A percentile compares a stretch with the other conserved stretches of the same genome.
phyloP scores from a whole-genome alignment of 768 basidiomycete species.

The Podaxis sp. region DNA sequence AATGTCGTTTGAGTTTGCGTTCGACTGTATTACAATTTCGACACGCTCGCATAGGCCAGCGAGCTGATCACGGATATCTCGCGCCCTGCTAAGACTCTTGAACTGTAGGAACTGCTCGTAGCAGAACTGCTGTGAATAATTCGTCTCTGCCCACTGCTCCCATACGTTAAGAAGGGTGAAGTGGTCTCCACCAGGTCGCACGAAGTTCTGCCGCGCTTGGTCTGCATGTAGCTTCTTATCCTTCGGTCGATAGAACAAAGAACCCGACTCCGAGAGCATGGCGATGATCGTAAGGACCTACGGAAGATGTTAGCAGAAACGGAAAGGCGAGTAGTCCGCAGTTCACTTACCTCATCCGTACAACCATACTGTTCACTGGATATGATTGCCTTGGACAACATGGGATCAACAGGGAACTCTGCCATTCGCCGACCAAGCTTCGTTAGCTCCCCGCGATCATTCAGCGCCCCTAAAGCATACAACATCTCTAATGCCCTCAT shows the following conservation, averaged over 20 bases:
- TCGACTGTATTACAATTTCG: conserved; percentile 84
- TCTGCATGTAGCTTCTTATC: conserved; percentile 98
- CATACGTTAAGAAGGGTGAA: conserved; percentile 97
- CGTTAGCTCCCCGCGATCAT: conserved; percentile 96
- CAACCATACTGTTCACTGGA: conserved; percentile 92
- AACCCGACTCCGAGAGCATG: conserved; percentile 95
- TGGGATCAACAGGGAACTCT: conserved; percentile 98
- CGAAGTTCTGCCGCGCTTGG: conserved; percentile 96
- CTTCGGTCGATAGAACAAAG: conserved; percentile 95
- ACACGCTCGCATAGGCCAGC: conserved; percentile 96
- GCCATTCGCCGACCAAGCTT: conserved; percentile 97
- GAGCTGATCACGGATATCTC: conserved; percentile 95
- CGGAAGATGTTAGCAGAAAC: not conserved
- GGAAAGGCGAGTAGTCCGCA: not conserved
- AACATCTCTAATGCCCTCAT: conserved; percentile 92
- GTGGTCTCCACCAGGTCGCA: conserved; percentile 94
- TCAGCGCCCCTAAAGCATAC: conserved; percentile 94
- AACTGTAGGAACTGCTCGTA: conserved; percentile 95
- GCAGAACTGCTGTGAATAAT: conserved; percentile 95
- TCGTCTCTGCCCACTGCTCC: conserved; percentile 99
- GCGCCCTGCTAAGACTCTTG: conserved; percentile 91
- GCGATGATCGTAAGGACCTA: conserved; percentile 95
- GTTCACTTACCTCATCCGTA: conserved; percentile 82
- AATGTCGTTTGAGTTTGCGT: conserved; percentile 92
- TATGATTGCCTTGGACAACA: conserved; percentile 95